These are phyloP conservation scores for Komagataea norvegica DNA, from an alignment of 1,139 yeast genomes.

Conservation along the genomic window DNA sequence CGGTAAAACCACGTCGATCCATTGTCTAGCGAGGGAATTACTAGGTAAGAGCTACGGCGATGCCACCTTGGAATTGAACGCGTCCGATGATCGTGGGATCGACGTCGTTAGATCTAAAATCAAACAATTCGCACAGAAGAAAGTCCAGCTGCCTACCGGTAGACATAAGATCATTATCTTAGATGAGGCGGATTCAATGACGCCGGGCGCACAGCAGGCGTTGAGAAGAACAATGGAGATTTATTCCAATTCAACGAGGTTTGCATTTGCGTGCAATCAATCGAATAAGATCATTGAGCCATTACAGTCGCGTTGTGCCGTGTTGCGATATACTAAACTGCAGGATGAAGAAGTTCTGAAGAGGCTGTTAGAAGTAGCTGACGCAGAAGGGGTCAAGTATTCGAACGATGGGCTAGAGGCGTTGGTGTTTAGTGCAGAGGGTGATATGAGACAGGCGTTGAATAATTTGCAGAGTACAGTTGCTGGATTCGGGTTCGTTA, in stretches of 20 bases:
- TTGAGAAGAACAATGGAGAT: conserved; percentile 95
- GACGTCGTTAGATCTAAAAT: conserved; percentile 90
- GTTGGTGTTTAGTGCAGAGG: conserved; percentile 92
- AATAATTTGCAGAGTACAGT: conserved; percentile 91
- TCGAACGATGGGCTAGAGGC: conserved; percentile 93
- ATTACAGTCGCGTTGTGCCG: conserved; percentile 93
- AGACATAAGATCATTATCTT: conserved; percentile 84
- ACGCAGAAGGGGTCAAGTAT: conserved; percentile 67
- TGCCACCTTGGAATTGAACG: conserved; percentile 90
- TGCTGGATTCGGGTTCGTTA: conserved; percentile 88
- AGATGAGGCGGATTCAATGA: conserved; percentile 98
- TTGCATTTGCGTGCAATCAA: conserved; percentile 97
- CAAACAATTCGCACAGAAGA: conserved; percentile 93
- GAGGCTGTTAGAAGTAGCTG: conserved; percentile 67
- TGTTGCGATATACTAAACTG: conserved; percentile 75
- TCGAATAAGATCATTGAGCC: conserved; percentile 95
- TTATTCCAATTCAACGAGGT: conserved; percentile 88
- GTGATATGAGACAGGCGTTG: conserved; percentile 98
- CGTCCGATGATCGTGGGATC: conserved; percentile 95
- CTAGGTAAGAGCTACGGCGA: conserved; percentile 70
- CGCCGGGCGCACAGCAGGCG: conserved; percentile 98
- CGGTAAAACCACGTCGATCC: conserved; percentile 92
- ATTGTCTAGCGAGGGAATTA: conserved; percentile 82
- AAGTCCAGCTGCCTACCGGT: conserved; percentile 66
- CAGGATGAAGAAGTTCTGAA: conserved; percentile 81